Evolutionary conservation across 192 early-diverging fungal species (phyloP).

Genomic region (Coemansia umbellata): DNA sequence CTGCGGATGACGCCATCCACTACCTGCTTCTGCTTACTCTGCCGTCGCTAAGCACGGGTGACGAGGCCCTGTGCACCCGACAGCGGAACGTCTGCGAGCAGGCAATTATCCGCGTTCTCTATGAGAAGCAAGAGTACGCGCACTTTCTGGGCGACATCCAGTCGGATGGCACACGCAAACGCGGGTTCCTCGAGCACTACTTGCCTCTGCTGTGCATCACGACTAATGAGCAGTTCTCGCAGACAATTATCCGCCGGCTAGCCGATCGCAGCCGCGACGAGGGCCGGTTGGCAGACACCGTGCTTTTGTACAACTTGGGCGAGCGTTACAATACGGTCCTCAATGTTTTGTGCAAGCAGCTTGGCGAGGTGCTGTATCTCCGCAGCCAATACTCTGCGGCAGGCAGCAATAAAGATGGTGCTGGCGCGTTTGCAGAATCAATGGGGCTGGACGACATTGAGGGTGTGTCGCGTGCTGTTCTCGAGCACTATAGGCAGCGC

Average conservation of each 20-base stretch:
- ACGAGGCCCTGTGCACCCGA: not conserved
- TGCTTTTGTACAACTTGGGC: constrained; percentile 73
- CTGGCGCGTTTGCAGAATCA: not conserved
- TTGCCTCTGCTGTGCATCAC: constrained; percentile 59
- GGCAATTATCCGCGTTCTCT: constrained; percentile 49
- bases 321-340: constrained; percentile 73
- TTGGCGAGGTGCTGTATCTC: constrained; percentile 57
- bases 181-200: constrained; percentile 67
- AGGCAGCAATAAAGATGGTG: constrained; percentile 12
- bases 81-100: constrained; percentile 22
- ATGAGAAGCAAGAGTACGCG: constrained; percentile 59
- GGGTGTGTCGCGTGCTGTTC: constrained; percentile 46
- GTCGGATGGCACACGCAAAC: constrained; percentile 39
- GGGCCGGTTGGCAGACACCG: constrained; percentile 67
- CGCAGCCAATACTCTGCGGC: too few species aligned
- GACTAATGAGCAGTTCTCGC: constrained; percentile 58
- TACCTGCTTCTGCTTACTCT: constrained; percentile 45
- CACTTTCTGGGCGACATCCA: constrained; percentile 56
- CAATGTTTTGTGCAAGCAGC: constrained; percentile 60
- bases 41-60: not conserved
- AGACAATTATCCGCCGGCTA: constrained; percentile 60
- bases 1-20: constrained; percentile 25
- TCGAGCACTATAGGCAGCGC: constrained; percentile 47
- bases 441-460: constrained; percentile 40
- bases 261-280: constrained; percentile 68